phyloP scores from a whole-genome alignment of 768 basidiomycete species.

The Tephrocybe sp. region DNA sequence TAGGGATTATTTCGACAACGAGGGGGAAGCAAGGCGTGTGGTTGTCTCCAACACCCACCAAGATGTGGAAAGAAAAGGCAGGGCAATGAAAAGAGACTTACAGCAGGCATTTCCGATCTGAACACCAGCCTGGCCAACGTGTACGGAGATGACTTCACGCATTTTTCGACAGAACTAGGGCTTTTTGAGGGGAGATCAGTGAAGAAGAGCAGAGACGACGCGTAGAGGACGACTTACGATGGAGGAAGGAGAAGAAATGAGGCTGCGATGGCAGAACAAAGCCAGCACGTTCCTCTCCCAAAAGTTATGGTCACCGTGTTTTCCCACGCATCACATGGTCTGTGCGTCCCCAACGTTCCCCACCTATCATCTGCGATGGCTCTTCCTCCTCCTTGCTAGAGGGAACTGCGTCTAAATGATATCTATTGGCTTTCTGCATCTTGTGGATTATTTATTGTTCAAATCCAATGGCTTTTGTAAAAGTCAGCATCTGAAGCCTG shows the following conservation, averaged over 20 bases:
- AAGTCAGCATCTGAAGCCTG: constrained; percentile 47
- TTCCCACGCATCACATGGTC: constrained; percentile 46
- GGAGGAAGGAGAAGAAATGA: constrained; percentile 16
- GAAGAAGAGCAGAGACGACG: constrained; percentile 14
- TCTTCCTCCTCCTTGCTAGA: too few species aligned
- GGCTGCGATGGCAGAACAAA: constrained; percentile 44
- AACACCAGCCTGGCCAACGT: constrained; percentile 96
- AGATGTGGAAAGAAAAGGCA: neutral
- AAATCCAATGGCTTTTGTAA: neutral
- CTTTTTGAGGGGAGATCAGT: constrained; percentile 23
- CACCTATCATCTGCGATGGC: too few species aligned
- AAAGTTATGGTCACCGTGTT: constrained; percentile 34
- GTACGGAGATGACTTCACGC: constrained; percentile 95
- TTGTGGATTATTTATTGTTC: neutral
- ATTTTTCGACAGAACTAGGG: constrained; percentile 37
- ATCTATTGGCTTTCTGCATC: neutral
- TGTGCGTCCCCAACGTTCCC: constrained; percentile 30
- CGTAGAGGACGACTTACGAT: constrained; percentile 27
- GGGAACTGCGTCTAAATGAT: neutral
- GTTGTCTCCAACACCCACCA: constrained; percentile 7
- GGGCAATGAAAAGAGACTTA: constrained; percentile 37
- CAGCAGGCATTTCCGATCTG: constrained; percentile 97
- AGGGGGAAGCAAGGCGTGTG: constrained; percentile 15
- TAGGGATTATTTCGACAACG: neutral
- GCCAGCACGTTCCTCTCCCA: constrained; percentile 38